Evolutionary conservation across 2,329 filamentous ascomycete species (phyloP).

Genomic region (Diplodia corticola): DNA sequence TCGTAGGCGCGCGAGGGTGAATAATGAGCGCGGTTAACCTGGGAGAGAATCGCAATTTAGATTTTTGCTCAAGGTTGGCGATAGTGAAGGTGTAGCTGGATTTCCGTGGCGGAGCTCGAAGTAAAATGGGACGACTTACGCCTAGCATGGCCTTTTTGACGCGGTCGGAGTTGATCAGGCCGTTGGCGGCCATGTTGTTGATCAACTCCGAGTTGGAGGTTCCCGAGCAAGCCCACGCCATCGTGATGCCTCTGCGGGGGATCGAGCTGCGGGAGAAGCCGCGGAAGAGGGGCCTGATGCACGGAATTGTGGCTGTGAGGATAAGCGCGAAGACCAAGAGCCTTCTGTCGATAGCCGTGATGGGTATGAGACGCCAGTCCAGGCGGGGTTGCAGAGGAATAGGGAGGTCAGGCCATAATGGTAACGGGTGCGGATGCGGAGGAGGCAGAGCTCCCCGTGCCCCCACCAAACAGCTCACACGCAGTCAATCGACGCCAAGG

Average conservation of each 20-base stretch:
- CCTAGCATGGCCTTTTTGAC: slow-evolving; percentile 80
- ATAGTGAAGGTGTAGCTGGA: not conserved
- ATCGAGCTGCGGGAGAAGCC: not conserved
- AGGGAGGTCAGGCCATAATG: not conserved
- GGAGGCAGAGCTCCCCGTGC: slow-evolving; percentile 1
- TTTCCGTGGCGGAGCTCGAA: not conserved
- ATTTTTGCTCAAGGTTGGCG: too few relatives aligned
- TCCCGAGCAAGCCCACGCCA: slow-evolving; percentile 91
- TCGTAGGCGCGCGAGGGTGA: slow-evolving; percentile 70
- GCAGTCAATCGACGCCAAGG: slow-evolving; percentile 9
- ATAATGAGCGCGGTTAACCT: slow-evolving; percentile 90
- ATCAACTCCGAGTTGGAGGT: slow-evolving; percentile 72
- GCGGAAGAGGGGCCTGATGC: slow-evolving; percentile 1
- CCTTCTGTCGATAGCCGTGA: not conserved
- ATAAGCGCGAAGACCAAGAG: not conserved
- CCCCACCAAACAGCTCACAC: slow-evolving; percentile 12
- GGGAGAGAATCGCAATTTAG: not conserved
- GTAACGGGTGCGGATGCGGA: slow-evolving; percentile 3
- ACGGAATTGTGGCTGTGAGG: slow-evolving; percentile 1
- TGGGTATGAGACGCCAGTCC: not conserved
- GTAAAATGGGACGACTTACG: slow-evolving; percentile 46
- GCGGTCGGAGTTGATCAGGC: slow-evolving; percentile 68
- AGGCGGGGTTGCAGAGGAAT: not conserved
- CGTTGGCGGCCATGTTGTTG: slow-evolving; percentile 70
- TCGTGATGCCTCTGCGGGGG: slow-evolving; percentile 44